Evolutionary conservation across 1,284 basidiomycete genomes (phyloP).

Genomic region (Agroathelia rolfsii): DNA sequence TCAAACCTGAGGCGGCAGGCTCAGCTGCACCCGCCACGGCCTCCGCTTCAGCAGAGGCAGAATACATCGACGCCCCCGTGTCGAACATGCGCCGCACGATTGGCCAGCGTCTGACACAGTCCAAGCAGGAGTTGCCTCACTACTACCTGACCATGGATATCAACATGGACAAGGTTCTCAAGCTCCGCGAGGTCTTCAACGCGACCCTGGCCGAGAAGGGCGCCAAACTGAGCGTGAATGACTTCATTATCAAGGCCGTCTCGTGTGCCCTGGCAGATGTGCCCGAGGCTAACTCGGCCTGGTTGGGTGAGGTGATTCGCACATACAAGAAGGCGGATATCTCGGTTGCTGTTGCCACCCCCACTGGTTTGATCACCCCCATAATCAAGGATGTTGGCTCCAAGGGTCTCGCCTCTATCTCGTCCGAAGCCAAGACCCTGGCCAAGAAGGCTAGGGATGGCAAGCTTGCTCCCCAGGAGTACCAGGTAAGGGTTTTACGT

Average conservation of each 20-base stretch:
- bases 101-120: constrained; percentile 83
- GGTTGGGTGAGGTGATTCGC: constrained; percentile 93
- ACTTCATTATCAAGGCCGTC: constrained; percentile 96
- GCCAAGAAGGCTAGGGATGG: constrained; percentile 95
- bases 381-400: constrained; percentile 90
- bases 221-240: constrained; percentile 93
- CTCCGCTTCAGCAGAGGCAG: constrained; percentile 33
- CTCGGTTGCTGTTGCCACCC: constrained; percentile 93
- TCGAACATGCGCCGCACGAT: constrained; percentile 95
- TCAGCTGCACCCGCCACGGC: constrained; percentile 32
- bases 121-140: constrained; percentile 92
- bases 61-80: constrained; percentile 88
- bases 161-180: constrained; percentile 94
- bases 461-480: constrained; percentile 92
- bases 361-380: constrained; percentile 93
- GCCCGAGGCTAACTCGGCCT: constrained; percentile 96
- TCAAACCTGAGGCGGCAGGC: constrained; percentile 46
- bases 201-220: constrained; percentile 73
- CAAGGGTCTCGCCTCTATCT: constrained; percentile 90
- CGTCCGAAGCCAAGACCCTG: constrained; percentile 84
- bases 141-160: constrained; percentile 96
- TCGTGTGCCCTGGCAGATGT: constrained; percentile 89
- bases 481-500: constrained; percentile 72
- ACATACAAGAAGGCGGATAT: constrained; percentile 97
- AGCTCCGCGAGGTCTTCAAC: constrained; percentile 96